These are phyloP conservation scores for Talaromyces sp. DNA, from an alignment of 2,329 filamentous ascomycete genomes.

Conservation along the genomic window DNA sequence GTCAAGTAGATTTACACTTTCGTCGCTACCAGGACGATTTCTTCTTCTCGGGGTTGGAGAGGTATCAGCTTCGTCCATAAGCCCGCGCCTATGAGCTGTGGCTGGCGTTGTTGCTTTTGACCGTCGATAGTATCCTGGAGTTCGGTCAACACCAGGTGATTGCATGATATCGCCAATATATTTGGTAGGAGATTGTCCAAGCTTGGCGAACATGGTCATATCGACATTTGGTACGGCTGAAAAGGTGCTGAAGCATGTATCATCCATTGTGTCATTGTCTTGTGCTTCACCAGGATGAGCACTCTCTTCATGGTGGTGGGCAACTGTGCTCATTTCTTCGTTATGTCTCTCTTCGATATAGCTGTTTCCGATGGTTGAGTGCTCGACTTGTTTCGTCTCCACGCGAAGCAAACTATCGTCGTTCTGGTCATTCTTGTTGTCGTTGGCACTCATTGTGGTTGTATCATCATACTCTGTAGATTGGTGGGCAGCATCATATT, in stretches of 20 bases:
- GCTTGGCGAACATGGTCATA: constrained; percentile 75
- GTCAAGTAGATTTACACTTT: constrained; percentile 79
- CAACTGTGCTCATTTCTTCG: constrained; percentile 44
- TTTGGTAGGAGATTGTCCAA: constrained; percentile 61
- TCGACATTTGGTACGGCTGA: constrained; percentile 75
- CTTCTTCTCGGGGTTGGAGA: constrained; percentile 51
- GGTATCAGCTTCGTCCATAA: constrained; percentile 29
- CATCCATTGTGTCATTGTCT: constrained; percentile 36
- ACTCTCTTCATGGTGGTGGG: constrained; percentile 24
- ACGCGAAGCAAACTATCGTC: not conserved
- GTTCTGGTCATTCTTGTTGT: constrained; percentile 5
- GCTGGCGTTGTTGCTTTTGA: constrained; percentile 44
- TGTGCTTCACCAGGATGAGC: constrained; percentile 29
- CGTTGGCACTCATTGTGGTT: constrained; percentile 6
- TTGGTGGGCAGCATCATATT: not conserved
- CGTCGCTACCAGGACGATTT: constrained; percentile 43
- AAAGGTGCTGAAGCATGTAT: constrained; percentile 71
- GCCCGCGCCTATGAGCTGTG: constrained; percentile 42
- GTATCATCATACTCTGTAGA: not conserved
- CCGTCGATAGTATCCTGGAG: constrained; percentile 21
- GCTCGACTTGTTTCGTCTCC: not conserved
- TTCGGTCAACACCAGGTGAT: constrained; percentile 35
- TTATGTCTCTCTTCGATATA: constrained; percentile 38
- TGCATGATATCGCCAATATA: constrained; percentile 37
- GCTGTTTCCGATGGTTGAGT: constrained; percentile 31